These are phyloP conservation scores for Linnemannia schmuckeri DNA, from an alignment of 192 early-diverging fungal species.

Conservation along the genomic window DNA sequence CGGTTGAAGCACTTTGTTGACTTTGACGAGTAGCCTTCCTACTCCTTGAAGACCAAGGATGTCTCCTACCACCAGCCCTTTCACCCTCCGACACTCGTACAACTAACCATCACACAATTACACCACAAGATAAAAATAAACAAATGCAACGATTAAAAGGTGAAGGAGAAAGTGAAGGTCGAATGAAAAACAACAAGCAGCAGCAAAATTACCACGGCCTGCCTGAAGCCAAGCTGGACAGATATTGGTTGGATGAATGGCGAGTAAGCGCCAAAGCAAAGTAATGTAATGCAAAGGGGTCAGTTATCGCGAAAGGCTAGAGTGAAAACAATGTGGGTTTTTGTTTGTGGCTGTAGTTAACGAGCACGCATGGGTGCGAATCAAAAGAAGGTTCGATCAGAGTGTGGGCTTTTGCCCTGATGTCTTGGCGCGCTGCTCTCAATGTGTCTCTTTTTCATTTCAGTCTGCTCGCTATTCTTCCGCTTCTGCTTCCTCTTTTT, in stretches of 20 bases:
- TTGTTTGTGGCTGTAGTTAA: conserved; percentile 14
- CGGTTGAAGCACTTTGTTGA: conserved; percentile 40
- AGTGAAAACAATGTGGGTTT: background rate
- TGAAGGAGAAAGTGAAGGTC: background rate
- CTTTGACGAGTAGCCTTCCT: conserved; percentile 24
- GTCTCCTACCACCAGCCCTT: background rate
- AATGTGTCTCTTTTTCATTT: conserved; percentile 7
- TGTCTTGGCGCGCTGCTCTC: conserved; percentile 16
- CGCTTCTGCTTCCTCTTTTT: background rate
- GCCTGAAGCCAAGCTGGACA: background rate
- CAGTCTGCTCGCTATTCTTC: background rate
- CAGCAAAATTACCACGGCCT: background rate
- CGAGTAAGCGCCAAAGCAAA: background rate
- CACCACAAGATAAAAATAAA: background rate
- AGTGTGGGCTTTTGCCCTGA: background rate
- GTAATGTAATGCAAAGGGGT: background rate
- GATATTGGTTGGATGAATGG: background rate
- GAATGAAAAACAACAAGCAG: no score
- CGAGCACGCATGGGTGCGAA: background rate
- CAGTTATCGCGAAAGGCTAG: background rate
- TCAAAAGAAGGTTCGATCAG: conserved; percentile 3
- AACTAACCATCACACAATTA: background rate
- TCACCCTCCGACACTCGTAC: background rate
- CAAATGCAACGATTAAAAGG: no score
- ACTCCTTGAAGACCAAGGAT: background rate